These are phyloP conservation scores for Chlamydomonas reinhardtii DNA, from an alignment of 163 green algal species.

Conservation along the genomic window DNA sequence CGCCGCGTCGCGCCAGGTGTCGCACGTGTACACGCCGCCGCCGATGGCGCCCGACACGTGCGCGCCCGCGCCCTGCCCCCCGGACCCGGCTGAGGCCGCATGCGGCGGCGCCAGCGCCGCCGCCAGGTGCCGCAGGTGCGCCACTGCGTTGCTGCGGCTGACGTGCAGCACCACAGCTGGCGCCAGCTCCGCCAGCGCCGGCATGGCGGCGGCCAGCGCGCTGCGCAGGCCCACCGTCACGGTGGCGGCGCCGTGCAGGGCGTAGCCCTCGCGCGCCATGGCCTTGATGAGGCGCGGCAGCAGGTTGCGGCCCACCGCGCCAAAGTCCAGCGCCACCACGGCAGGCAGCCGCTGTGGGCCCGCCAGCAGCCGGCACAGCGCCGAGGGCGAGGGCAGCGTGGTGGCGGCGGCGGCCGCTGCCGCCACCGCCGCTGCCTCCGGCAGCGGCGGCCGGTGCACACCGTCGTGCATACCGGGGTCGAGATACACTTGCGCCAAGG, in stretches of 20 bases:
- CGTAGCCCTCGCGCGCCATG: slow-evolving; percentile 30
- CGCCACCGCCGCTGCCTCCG: too few species aligned
- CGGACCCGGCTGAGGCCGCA: too few species aligned
- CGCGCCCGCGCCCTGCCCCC: background rate
- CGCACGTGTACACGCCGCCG: slow-evolving; percentile 18
- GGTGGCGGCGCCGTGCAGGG: slow-evolving; percentile 17
- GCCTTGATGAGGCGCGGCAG: slow-evolving; percentile 43
- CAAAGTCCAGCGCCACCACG: slow-evolving; percentile 6
- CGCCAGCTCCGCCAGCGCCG: slow-evolving; percentile 20
- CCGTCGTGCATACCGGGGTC: slow-evolving; percentile 26
- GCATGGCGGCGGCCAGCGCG: background rate
- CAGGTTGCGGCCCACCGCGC: slow-evolving; percentile 28
- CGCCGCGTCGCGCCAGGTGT: slow-evolving; percentile 7
- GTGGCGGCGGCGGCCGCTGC: background rate
- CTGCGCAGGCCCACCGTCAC: background rate
- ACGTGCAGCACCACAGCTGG: slow-evolving; percentile 39
- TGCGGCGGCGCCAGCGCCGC: background rate
- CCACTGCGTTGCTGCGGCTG: slow-evolving; percentile 37
- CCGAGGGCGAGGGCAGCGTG: background rate
- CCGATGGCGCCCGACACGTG: background rate
- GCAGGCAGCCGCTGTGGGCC: slow-evolving; percentile 23
- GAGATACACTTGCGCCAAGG: background rate
- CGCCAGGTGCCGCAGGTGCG: slow-evolving; percentile 29
- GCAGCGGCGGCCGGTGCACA: slow-evolving; percentile 8
- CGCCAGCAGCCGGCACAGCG: slow-evolving; percentile 9